Conservation (phyloP, 2,329 filamentous ascomycete genomes). For the Epichloe uncinata region DNA sequence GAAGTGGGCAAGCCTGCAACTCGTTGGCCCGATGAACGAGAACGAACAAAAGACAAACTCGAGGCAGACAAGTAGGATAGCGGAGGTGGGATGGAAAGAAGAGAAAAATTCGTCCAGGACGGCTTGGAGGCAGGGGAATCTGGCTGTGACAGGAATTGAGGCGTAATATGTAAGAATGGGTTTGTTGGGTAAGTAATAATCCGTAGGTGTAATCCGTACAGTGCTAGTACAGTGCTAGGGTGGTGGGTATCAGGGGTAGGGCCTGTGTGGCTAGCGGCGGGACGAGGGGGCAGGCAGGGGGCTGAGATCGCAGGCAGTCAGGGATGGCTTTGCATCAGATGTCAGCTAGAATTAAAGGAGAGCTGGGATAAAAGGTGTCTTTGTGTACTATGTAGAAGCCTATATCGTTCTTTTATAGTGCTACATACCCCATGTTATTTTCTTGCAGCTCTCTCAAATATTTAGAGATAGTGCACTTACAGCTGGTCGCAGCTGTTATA, state of each 20-base stretch:
- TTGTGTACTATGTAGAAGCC: no score
- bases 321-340: neutral
- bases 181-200: conserved; percentile 1
- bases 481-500: no score
- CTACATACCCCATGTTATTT: no score
- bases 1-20: neutral
- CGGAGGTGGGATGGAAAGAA: neutral
- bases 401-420: no score
- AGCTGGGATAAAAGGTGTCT: no score
- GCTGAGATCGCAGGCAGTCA: neutral
- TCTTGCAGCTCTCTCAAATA: no score
- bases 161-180: neutral
- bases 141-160: neutral
- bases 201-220: neutral
- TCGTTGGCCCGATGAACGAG: neutral
- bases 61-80: neutral
- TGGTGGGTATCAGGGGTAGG: neutral
- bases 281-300: neutral
- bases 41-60: neutral
- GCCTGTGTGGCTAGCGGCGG: neutral
- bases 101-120: neutral
- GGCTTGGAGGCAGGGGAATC: neutral
- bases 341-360: no score
- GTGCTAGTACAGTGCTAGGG: neutral
- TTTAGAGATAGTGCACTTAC: no score